Base-by-base conservation (phyloP, 202 grass and related monocot species). In the Schoenoplectus triqueter region DNA sequence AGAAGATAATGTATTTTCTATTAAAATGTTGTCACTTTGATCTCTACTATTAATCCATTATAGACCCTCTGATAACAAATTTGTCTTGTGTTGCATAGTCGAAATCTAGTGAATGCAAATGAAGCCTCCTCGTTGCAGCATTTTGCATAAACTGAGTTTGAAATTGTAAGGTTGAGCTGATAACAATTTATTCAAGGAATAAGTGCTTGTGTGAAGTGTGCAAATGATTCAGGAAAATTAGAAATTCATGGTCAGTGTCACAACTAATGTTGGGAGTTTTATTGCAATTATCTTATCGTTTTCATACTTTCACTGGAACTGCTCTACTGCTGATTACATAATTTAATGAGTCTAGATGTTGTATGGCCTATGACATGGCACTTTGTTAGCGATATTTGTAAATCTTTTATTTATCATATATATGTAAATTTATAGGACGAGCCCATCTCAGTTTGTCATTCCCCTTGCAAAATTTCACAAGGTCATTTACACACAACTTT, bases 361-460 rank as follows among this genome's bases (percentile, higher is more conserved):
- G 31, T 31, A 31, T 31, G 31, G 31, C 31, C 8, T 72, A 72
- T 41, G 52, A 59, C 41, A 21, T 77, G 51, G 21, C 50, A 72
- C 45, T 10, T 70, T 42, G 6, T 77, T n/a, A 11, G 22, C 57
- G 13, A 77, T 77, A 77, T 59, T 42, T 41, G 73, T 78, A 40
- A 41, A 59, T 42, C 22, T 41, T 78, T 77, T 7, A 42, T 78
- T 78, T 40, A 42, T 52, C 59, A 62, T 20, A 10, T 75, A 20
- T 68, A 2, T 63, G 47, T 74, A 20, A 31, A 31, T 85, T 63
- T 82, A 70, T 78, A 99, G 96, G 89, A 94, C 93, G 31, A 95
- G 96, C 20, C 96, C 92, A 6, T 96, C 87, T 14, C 90, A 94
- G 21, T 99, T 99, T 91, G 88, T 96, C 67, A 92, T 99, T 84